phyloP scores from a whole-genome alignment of 305 asterid genomes.

The Ruellia speciosa region DNA sequence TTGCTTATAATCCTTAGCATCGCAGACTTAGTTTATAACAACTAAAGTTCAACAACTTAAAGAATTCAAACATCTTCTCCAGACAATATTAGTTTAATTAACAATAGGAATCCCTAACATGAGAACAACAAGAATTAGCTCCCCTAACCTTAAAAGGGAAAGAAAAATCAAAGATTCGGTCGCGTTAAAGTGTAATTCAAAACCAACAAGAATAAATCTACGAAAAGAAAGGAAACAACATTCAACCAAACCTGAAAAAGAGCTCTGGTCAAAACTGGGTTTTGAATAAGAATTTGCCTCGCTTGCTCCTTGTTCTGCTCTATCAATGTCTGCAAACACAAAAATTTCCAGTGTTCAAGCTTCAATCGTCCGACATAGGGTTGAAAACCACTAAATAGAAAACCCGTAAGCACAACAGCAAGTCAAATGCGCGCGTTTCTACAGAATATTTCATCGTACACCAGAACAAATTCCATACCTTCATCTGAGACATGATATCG shows the following conservation, averaged over 20 bases:
- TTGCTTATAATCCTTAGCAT: too few species aligned
- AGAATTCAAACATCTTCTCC: not conserved
- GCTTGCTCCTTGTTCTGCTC: slow-evolving; percentile 91
- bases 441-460: not conserved
- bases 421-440: slow-evolving; percentile 1
- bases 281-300: slow-evolving; percentile 76
- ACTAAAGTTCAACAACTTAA: not conserved
- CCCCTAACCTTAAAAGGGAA: not conserved
- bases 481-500: slow-evolving; percentile 90
- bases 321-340: slow-evolving; percentile 50
- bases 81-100: slow-evolving; percentile 1
- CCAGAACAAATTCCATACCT: slow-evolving; percentile 34
- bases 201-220: not conserved
- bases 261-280: slow-evolving; percentile 72
- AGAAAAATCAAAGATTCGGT: slow-evolving; percentile 7
- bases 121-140: too few species aligned
- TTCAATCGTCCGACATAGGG: slow-evolving; percentile 8
- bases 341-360: slow-evolving; percentile 13
- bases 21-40: not conserved
- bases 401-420: slow-evolving; percentile 7
- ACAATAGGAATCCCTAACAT: not conserved
- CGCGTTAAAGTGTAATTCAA: not conserved
- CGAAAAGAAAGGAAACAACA: slow-evolving; percentile 15
- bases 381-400: not conserved
- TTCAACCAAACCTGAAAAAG: slow-evolving; percentile 65